Evolutionary conservation across 176 grass and related monocot species (phyloP).

Genomic region (Cenchrus fungigraminus): DNA sequence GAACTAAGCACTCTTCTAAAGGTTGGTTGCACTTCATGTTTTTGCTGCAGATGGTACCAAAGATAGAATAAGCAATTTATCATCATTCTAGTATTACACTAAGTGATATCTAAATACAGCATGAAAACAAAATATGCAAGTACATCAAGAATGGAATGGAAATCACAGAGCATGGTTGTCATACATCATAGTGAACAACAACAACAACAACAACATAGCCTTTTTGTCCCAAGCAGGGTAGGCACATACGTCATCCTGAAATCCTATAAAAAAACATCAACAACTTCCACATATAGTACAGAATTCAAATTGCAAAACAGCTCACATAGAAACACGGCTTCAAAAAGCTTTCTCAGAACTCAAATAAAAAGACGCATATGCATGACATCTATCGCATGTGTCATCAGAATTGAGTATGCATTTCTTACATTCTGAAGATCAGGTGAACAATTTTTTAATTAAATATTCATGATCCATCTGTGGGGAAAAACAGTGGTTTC

Average conservation of each 20-base stretch:
- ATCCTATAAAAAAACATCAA: background rate
- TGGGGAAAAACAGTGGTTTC: background rate
- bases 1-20: conserved; percentile 76
- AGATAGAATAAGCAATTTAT: conserved; percentile 29
- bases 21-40: conserved; percentile 68
- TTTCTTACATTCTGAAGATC: background rate
- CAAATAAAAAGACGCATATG: conserved; percentile 23
- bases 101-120: conserved; percentile 15
- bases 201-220: background rate
- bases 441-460: background rate
- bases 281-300: background rate
- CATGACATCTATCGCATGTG: background rate
- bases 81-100: conserved; percentile 26
- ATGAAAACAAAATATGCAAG: conserved; percentile 11
- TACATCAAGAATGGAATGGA: conserved; percentile 10
- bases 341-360: background rate
- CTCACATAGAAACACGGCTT: background rate
- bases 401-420: background rate
- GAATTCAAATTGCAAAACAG: background rate
- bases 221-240: too few relatives aligned
- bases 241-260: background rate
- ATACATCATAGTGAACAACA: background rate
- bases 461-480: conserved; percentile 1
- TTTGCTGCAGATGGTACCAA: conserved; percentile 74
- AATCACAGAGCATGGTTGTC: background rate